Evolutionary conservation across 2,329 filamentous ascomycete species (phyloP).

Genomic region (Lachnum nothofagi): DNA sequence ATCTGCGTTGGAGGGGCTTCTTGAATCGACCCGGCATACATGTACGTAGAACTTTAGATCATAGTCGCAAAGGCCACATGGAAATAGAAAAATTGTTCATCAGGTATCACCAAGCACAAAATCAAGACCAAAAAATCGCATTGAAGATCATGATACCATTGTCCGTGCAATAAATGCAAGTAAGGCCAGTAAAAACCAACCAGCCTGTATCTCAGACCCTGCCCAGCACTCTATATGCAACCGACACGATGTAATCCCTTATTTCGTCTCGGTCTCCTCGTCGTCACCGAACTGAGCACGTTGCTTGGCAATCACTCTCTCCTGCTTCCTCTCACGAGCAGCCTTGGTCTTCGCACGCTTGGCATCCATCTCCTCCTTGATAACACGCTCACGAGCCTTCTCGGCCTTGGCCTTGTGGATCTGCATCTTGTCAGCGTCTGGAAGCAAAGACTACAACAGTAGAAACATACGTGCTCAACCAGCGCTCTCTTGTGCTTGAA

Average conservation of each 20-base stretch:
- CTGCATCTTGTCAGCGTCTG: constrained; percentile 42
- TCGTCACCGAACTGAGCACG: constrained; percentile 73
- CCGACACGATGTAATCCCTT: constrained; percentile 29
- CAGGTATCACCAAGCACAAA: no score
- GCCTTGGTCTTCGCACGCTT: constrained; percentile 99
- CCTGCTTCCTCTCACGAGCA: constrained; percentile 94
- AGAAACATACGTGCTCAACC: constrained; percentile 92
- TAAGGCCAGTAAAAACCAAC: constrained; percentile 34
- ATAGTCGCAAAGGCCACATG: no score
- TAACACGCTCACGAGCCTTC: constrained; percentile 89
- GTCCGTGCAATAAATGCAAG: constrained; percentile 32
- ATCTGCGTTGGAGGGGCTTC: no score
- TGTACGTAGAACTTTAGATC: no score
- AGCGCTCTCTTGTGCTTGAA: constrained; percentile 99
- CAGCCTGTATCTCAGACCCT: constrained; percentile 31
- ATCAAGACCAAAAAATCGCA: neutral
- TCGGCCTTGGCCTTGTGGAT: constrained; percentile 99
- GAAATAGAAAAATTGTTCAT: no score
- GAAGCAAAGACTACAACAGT: constrained; percentile 19
- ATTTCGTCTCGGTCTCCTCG: constrained; percentile 40
- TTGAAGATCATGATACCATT: constrained; percentile 34
- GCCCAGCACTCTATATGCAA: constrained; percentile 33
- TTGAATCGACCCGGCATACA: no score
- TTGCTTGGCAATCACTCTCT: constrained; percentile 88
- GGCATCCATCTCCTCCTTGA: constrained; percentile 99